Evolutionary conservation across 495 filamentous ascomycete genomes (phyloP).

Genomic region (Trichocladium antarcticum): DNA sequence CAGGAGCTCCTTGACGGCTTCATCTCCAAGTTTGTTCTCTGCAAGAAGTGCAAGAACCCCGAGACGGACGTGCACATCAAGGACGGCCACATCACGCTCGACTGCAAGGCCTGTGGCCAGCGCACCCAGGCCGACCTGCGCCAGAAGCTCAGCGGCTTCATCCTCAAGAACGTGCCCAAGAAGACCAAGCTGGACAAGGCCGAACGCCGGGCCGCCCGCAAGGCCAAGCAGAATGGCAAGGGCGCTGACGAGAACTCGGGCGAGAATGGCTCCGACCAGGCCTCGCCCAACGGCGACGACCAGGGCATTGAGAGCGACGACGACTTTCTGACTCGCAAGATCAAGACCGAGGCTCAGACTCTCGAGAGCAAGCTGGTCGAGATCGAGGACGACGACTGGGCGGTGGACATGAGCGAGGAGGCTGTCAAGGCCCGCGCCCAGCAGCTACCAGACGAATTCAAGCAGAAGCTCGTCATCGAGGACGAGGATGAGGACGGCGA

Average conservation of each 20-base stretch:
- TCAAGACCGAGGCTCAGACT: slow-evolving; percentile 69
- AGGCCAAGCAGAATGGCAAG: slow-evolving; percentile 71
- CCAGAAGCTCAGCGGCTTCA: slow-evolving; percentile 94
- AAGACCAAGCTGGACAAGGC: slow-evolving; percentile 96
- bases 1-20: slow-evolving; percentile 98
- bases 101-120: slow-evolving; percentile 98
- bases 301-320: slow-evolving; percentile 72
- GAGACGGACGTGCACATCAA: slow-evolving; percentile 94
- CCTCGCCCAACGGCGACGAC: slow-evolving; percentile 51
- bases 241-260: slow-evolving; percentile 49
- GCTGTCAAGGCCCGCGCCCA: slow-evolving; percentile 89
- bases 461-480: slow-evolving; percentile 73
- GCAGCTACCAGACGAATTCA: slow-evolving; percentile 81
- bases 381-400: slow-evolving; percentile 81
- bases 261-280: slow-evolving; percentile 63
- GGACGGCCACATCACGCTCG: slow-evolving; percentile 76
- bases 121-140: slow-evolving; percentile 81
- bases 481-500: slow-evolving; percentile 79
- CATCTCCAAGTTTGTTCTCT: slow-evolving; percentile 95
- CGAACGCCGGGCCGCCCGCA: slow-evolving; percentile 72
- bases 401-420: slow-evolving; percentile 86
- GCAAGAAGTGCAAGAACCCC: slow-evolving; percentile 99
- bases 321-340: slow-evolving; percentile 82
- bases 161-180: slow-evolving; percentile 81
- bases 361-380: slow-evolving; percentile 48